A percentile compares a stretch with the other conserved stretches of the same genome.
phyloP scores from a whole-genome alignment of 306 rosid species.

The Oemleria cerasiformis region DNA sequence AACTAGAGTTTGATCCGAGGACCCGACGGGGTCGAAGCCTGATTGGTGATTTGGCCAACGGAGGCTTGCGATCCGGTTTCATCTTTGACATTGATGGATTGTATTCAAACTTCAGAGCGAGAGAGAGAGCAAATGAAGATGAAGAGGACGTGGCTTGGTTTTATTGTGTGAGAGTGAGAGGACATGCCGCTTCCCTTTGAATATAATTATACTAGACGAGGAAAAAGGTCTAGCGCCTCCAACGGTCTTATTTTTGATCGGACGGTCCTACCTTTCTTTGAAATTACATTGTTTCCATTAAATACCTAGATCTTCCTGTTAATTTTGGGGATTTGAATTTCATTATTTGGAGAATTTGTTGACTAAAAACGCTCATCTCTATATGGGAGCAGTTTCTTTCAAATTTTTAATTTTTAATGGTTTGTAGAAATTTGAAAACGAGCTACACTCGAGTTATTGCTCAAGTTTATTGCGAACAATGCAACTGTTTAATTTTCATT shows the following conservation, averaged over 20 bases:
- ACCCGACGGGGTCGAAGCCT: conserved; percentile 49
- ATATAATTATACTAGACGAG: not conserved
- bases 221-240: not conserved
- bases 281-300: conserved; percentile 4
- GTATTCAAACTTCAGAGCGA: conserved; percentile 5
- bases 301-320: not conserved
- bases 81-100: conserved; percentile 36
- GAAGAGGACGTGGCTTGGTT: not conserved
- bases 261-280: not conserved
- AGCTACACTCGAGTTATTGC: too few species aligned
- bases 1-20: conserved; percentile 34
- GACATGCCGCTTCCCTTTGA: not conserved
- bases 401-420: too few species aligned
- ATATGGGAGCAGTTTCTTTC: too few species aligned
- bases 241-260: conserved; percentile 13
- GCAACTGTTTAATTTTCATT: too few species aligned
- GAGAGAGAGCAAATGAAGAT: not conserved
- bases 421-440: too few species aligned
- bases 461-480: too few species aligned
- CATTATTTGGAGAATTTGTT: too few species aligned
- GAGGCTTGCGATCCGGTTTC: conserved; percentile 63
- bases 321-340: not conserved
- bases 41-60: conserved; percentile 63
- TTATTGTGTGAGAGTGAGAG: not conserved
- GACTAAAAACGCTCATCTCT: not conserved